Evolutionary conservation across 495 filamentous ascomycete species (phyloP).

Genomic region (Podospora fimiseda): DNA sequence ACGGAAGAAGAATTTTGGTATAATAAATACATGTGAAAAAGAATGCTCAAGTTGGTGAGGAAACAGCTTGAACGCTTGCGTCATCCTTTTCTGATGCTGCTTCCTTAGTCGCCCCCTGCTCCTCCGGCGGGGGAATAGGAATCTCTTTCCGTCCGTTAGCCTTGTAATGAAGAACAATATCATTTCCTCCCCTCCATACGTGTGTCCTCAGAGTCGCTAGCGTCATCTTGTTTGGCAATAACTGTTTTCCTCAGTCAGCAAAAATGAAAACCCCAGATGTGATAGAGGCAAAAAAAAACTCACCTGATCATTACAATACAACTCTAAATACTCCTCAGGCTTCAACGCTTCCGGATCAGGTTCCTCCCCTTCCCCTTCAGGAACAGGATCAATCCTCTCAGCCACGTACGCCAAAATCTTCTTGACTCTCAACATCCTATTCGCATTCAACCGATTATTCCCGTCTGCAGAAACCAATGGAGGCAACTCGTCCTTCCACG

Average conservation of each 20-base stretch:
- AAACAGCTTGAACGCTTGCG: not conserved
- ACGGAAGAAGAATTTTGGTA: too few species aligned
- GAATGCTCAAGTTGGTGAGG: not conserved
- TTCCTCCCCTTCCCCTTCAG: constrained; percentile 39
- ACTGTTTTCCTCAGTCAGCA: constrained; percentile 26
- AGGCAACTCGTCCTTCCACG: constrained; percentile 71
- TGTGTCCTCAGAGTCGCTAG: constrained; percentile 84
- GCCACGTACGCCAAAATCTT: constrained; percentile 93
- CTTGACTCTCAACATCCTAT: constrained; percentile 89
- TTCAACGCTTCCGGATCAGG: constrained; percentile 56
- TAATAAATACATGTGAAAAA: too few species aligned
- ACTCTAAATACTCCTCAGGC: constrained; percentile 87
- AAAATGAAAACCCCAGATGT: constrained; percentile 4
- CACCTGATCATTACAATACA: constrained; percentile 90
- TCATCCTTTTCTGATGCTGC: constrained; percentile 1
- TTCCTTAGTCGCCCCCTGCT: constrained; percentile 1
- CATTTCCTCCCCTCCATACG: constrained; percentile 85
- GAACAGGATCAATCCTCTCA: constrained; percentile 71
- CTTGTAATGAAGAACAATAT: constrained; percentile 86
- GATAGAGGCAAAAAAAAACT: constrained; percentile 22
- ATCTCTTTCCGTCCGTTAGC: constrained; percentile 71
- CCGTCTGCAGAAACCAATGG: constrained; percentile 59
- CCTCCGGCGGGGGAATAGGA: constrained; percentile 21
- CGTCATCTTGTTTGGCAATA: constrained; percentile 66
- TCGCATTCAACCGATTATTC: constrained; percentile 87